These are phyloP conservation scores for Streptanthus diversifolius DNA, from an alignment of 345 rosid genomes.

Conservation along the genomic window DNA sequence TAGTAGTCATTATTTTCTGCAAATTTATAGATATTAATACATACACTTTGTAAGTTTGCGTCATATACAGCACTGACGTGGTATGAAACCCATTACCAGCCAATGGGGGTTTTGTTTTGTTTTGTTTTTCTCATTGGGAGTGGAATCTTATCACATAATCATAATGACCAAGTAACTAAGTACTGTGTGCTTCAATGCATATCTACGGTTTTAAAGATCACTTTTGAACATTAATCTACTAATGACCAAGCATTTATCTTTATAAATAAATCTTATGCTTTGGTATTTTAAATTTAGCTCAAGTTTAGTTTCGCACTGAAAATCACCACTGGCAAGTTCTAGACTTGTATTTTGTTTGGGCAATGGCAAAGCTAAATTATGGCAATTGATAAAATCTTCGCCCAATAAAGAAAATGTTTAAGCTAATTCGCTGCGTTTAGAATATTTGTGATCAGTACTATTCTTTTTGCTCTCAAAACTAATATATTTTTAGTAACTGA, in stretches of 20 bases:
- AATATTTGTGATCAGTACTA: neutral
- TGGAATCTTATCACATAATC: constrained; percentile 16
- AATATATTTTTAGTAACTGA: neutral
- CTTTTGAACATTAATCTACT: neutral
- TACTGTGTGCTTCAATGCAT: constrained; percentile 6
- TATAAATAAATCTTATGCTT: neutral
- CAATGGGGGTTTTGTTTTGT: neutral
- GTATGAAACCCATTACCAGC: constrained; percentile 25
- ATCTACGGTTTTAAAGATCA: neutral
- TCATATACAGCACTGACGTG: constrained; percentile 29
- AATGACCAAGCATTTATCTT: neutral
- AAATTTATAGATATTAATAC: neutral
- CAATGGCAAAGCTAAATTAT: neutral
- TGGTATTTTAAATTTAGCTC: neutral
- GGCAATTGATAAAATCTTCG: neutral
- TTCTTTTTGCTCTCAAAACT: neutral
- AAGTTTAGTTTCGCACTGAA: neutral
- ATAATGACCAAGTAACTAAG: neutral
- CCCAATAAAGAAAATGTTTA: neutral
- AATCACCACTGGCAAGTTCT: neutral
- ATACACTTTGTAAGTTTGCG: constrained; percentile 12
- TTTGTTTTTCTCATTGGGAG: neutral
- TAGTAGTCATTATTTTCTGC: neutral
- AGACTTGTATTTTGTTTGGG: neutral
- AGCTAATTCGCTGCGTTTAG: neutral